Evolutionary conservation across 129 eudicot species (phyloP).

Genomic region (Ambrosia artemisiifolia): DNA sequence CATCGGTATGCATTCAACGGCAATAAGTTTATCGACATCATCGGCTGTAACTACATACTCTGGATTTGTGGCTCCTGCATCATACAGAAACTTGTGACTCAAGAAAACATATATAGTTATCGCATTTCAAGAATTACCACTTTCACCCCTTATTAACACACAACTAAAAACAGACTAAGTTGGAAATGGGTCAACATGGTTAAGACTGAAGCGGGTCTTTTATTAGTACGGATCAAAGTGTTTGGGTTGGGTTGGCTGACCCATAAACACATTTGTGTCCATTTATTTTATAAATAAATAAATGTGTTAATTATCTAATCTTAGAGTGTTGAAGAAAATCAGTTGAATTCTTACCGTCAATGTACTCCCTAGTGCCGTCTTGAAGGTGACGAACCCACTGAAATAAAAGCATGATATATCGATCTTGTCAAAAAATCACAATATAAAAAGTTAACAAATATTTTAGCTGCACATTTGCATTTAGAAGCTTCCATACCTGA

Average conservation of each 20-base stretch:
- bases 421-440: neutral
- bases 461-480: neutral
- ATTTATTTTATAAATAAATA: neutral
- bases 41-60: conserved; percentile 96
- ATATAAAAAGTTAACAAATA: neutral
- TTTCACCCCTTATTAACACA: conserved; percentile 5
- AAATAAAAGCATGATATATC: neutral
- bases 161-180: conserved; percentile 2
- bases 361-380: conserved; percentile 91
- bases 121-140: conserved; percentile 1
- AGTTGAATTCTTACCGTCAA: too few species aligned
- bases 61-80: conserved; percentile 92
- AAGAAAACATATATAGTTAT: conserved; percentile 4
- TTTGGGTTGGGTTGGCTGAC: neutral
- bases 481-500: conserved; percentile 50
- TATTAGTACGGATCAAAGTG: neutral
- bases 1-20: conserved; percentile 99
- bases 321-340: too few species aligned
- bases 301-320: neutral
- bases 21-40: conserved; percentile 90
- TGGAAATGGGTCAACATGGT: neutral
- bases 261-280: neutral
- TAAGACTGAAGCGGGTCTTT: neutral
- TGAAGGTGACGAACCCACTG: conserved; percentile 99
- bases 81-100: conserved; percentile 7